Percentiles rank a stretch among this genome's conserved stretches.
Conservation (phyloP, 192 early-diverging fungal genomes). For the Spizellomyces sp. region DNA sequence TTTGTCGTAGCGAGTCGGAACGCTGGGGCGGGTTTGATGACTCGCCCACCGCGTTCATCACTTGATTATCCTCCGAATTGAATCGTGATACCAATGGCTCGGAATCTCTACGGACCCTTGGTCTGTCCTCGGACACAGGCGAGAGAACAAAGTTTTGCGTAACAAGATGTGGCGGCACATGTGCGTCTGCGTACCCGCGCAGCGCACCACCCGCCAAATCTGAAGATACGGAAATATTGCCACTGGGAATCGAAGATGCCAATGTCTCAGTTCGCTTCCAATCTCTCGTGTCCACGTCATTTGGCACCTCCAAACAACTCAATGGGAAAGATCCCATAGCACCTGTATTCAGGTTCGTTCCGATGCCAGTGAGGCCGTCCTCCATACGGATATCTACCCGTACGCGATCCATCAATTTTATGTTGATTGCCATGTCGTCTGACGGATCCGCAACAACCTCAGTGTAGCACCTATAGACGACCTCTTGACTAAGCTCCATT, state of each 20-base stretch:
- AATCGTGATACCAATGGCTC: too few species aligned
- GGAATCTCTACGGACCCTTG: too few species aligned
- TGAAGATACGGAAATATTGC: too few species aligned
- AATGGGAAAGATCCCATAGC: conserved; percentile 32
- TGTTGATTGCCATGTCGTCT: conserved; percentile 32
- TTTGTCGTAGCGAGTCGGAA: neutral
- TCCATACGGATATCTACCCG: conserved; percentile 30
- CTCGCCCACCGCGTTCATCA: too few species aligned
- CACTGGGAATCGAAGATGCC: too few species aligned
- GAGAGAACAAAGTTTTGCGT: neutral
- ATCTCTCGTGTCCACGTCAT: conserved; percentile 8
- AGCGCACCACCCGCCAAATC: neutral
- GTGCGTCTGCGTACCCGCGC: neutral
- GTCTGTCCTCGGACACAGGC: too few species aligned
- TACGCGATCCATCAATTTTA: conserved; percentile 29
- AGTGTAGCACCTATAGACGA: conserved; percentile 14
- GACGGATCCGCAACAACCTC: conserved; percentile 22
- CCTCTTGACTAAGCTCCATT: neutral
- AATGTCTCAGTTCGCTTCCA: neutral
- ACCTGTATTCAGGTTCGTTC: conserved; percentile 29
- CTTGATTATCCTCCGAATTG: too few species aligned
- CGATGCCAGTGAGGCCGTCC: conserved; percentile 22
- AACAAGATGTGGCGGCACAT: neutral
- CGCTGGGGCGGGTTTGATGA: too few species aligned
- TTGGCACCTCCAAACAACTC: conserved; percentile 14